Conservation (phyloP, 441 rosid species). For the Adansonia rubrostipa region DNA sequence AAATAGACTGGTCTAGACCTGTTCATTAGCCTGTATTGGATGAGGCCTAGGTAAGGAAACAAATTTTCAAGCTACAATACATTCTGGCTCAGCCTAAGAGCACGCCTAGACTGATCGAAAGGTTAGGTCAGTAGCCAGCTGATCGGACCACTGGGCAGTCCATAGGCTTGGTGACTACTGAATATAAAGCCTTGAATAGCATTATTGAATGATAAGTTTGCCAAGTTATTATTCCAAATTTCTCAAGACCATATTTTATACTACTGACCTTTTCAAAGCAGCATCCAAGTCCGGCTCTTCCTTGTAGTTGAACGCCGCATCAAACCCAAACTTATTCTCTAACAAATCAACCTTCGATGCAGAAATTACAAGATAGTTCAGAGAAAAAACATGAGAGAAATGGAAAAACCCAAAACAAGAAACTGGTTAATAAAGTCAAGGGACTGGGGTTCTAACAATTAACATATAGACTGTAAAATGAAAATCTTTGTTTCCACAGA, state of each 20-base stretch:
- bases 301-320: slow-evolving; percentile 54
- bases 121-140: neutral
- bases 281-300: slow-evolving; percentile 47
- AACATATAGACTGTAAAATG: neutral
- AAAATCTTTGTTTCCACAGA: neutral
- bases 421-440: neutral
- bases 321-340: slow-evolving; percentile 51
- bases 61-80: too few relatives aligned
- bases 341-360: slow-evolving; percentile 47
- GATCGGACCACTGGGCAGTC: neutral
- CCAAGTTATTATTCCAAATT: neutral
- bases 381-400: neutral
- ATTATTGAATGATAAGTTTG: neutral
- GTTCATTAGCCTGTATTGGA: too few relatives aligned
- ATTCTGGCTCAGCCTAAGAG: too few relatives aligned
- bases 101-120: neutral
- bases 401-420: neutral
- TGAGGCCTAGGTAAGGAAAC: too few relatives aligned
- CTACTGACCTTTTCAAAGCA: slow-evolving; percentile 49
- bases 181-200: too few relatives aligned
- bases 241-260: neutral
- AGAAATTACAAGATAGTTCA: neutral
- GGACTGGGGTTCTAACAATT: neutral
- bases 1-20: neutral
- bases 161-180: neutral